Conservation (phyloP, 1,284 basidiomycete genomes). For the Flammula alnicola region DNA sequence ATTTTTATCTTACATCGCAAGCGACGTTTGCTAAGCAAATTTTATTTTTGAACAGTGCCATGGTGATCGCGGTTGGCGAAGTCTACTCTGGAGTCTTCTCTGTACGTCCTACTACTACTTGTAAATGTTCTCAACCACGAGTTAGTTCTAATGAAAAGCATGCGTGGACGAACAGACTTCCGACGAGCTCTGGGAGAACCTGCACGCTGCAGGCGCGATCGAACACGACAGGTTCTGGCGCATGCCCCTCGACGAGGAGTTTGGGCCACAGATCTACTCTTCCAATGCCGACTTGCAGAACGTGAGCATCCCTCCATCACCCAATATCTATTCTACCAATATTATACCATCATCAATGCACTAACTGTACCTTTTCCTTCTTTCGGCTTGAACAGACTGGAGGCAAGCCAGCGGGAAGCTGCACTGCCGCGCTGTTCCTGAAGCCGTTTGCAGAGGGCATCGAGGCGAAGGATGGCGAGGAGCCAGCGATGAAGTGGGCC, state of each 20-base stretch:
- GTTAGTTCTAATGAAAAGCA: no score
- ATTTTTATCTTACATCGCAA: conserved; percentile 9
- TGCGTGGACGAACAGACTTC: no score
- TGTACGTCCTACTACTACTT: conserved; percentile 42
- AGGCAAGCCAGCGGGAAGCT: conserved; percentile 74
- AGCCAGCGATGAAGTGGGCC: conserved; percentile 70
- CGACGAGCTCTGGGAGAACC: conserved; percentile 74
- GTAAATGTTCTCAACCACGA: background rate
- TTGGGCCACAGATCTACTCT: conserved; percentile 73
- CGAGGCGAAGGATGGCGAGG: conserved; percentile 50
- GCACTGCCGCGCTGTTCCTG: conserved; percentile 88
- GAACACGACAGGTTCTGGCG: conserved; percentile 87
- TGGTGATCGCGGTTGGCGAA: conserved; percentile 73
- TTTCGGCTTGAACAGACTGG: conserved; percentile 53
- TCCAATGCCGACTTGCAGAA: conserved; percentile 88
- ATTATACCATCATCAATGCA: background rate
- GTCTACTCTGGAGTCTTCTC: conserved; percentile 82
- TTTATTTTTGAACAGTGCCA: conserved; percentile 52
- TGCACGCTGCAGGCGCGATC: conserved; percentile 71
- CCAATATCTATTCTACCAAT: no score
- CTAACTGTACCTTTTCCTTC: background rate
- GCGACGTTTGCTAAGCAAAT: background rate
- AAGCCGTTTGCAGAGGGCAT: conserved; percentile 82
- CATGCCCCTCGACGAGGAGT: conserved; percentile 85
- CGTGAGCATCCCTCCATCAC: conserved; percentile 50